These are phyloP conservation scores for Funneliformis geosporum DNA, from an alignment of 192 early-diverging fungal species.

Conservation along the genomic window DNA sequence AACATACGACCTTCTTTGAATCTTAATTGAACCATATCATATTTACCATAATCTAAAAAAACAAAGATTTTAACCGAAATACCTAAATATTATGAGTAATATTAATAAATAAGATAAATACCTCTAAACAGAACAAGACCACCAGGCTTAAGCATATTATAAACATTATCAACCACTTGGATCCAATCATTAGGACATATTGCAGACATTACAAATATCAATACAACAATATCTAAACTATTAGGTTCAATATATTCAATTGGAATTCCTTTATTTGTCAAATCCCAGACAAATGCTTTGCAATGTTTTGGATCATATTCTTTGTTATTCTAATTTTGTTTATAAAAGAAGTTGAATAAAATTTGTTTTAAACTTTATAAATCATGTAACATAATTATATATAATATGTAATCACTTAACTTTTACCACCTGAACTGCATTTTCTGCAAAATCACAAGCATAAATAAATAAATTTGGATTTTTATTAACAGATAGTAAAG, in stretches of 20 bases:
- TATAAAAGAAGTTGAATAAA: not conserved
- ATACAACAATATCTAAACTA: conserved; percentile 78
- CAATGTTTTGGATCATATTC: conserved; percentile 71
- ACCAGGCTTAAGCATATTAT: conserved; percentile 83
- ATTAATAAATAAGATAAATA: not conserved
- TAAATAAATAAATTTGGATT: conserved; percentile 86
- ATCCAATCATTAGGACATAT: conserved; percentile 84
- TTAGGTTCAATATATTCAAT: conserved; percentile 42
- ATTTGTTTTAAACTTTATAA: not conserved
- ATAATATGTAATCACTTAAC: conserved; percentile 35
- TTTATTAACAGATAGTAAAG: conserved; percentile 73
- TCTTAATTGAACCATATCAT: conserved; percentile 95
- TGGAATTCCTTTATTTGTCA: conserved; percentile 74
- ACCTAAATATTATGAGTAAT: not conserved
- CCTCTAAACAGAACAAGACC: conserved; percentile 63
- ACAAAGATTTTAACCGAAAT: not conserved
- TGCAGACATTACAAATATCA: conserved; percentile 97
- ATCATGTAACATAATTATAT: not conserved
- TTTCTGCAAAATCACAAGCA: conserved; percentile 88
- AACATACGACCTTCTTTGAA: conserved; percentile 92
- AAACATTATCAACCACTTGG: conserved; percentile 79
- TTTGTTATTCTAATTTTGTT: conserved; percentile 49
- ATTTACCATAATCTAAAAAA: conserved; percentile 90
- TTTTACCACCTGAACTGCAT: conserved; percentile 93
- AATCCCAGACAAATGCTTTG: conserved; percentile 94